Base-by-base conservation (phyloP, 768 basidiomycete species). In the Xanthoconium purpureum region DNA sequence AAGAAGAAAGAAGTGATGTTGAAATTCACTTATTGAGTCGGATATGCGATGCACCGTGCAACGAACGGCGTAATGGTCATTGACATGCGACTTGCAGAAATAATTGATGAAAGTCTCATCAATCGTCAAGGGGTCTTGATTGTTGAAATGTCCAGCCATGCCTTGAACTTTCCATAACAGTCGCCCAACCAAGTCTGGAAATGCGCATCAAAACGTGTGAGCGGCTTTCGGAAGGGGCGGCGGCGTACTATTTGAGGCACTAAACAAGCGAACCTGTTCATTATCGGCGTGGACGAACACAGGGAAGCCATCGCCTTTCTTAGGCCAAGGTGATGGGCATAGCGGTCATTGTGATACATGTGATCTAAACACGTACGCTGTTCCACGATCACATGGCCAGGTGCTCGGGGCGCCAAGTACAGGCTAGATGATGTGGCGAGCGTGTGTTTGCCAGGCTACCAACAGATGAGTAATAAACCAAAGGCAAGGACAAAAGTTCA, bases 181-280 rank as follows among this genome's bases (percentile, higher is more conserved):
- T 18, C 29, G n/a, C 37, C 29, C 15, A 20, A 35, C n/a, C 59
- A 29, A 24, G 11, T 24, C 33, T 11, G 13, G 45, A 43, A 45
- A 29, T 6, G 33, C 9, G 24, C 33, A 62, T 49, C 37, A 36
- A 55, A 42, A 36, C 46, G 53, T 50, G 42, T 55, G 52, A 38
- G 51, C 17, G 33, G 15, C 30, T n/a, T 20, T 39, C 38, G 29
- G 20, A 24, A 24, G 24, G 24, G 4, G 4, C 24, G 24, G 24
- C 24, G 4, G 24, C 24, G 24, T 24, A 24, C 24, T 24, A 28
- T 44, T 10, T 17, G 51, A 33, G 39, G 40, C 33, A 7, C 37
- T 18, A 28, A 7, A 39, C n/a, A 11, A 15, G 9, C 28, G 13
- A 1, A 2, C 39, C 5, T 32, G 36, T 17, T 20, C 36, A 15